Base-by-base conservation (phyloP, 257 asterid genomes). In the Nyctanthes arbortristis region DNA sequence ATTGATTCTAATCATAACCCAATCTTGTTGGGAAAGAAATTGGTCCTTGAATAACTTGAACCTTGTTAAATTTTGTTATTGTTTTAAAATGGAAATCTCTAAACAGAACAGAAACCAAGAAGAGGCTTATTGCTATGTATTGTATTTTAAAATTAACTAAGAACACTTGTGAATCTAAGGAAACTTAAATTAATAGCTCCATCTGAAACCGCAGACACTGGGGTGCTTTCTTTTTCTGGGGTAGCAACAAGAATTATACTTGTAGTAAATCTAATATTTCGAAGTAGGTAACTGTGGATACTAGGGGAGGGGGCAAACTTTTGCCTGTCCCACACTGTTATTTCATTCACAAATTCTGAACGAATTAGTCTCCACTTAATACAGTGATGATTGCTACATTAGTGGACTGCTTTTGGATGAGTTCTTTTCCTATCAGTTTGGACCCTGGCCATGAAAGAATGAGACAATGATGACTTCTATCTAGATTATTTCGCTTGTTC, bases 251-350 rank as follows among this genome's bases (percentile, higher is more conserved):
- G 55, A 16, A 5, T 45, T 45, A n/a, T 14, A 45, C 28, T 25
- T 37, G 60, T 36, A 64, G 60, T 36, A 64, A 63, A 0, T 27
- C 25, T 65, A 28, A 71, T 52, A 16, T 33, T 34, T 32, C 66
- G 52, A 18, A 37, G 63, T 30, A 13, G 55, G 10, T n/a, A 22
- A 45, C 3, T 5, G 25, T n/a, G 7, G 55, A 14, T 45, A 16
- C 22, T 8, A 1, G 24, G 14, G 54, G 54, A 43, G 54, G 24
- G 54, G n/a, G 24, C 54, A 43, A 16, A 43, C 4, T 9, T 5
- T 14, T 16, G 14, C 22, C n/a, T 43, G n/a, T 43, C 6, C 24
- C 54, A 16, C 24, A 43, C 9, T 43, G 10, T 43, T 9, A 43
- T 43, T 43, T 16, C n/a, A 5, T 43, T 43, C 24, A 5, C n/a